Percentiles rank a stretch among this genome's conserved stretches.
These are phyloP conservation scores for Candida adriatica DNA, from an alignment of 805 yeast species.

Conservation along the genomic window DNA sequence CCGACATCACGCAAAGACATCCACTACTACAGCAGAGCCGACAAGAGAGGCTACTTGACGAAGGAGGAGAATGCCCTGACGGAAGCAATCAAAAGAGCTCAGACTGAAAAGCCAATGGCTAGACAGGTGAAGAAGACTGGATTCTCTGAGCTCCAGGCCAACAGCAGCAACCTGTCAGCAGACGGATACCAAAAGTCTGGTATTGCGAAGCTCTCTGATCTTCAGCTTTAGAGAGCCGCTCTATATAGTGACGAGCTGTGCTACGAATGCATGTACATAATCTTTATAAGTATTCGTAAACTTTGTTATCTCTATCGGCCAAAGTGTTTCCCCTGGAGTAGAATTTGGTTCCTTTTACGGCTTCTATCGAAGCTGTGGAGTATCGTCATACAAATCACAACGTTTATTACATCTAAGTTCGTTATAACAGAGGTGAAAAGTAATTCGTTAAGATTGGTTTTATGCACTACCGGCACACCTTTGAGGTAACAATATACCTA, in stretches of 20 bases:
- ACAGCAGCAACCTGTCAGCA: constrained; percentile 17
- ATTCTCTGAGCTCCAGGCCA: constrained; percentile 8
- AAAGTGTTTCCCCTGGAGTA: no score
- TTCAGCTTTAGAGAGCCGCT: constrained; percentile 17
- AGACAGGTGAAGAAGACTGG: constrained; percentile 5
- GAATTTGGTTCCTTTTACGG: no score
- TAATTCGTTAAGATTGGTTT: no score
- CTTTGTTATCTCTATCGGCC: no score
- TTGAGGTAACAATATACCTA: no score
- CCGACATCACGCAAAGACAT: constrained; percentile 82
- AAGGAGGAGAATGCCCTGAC: constrained; percentile 27
- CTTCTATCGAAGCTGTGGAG: no score
- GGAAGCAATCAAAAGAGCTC: constrained; percentile 18
- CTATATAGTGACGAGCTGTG: no score
- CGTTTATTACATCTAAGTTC: no score
- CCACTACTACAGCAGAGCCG: constrained; percentile 64
- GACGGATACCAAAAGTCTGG: constrained; percentile 20
- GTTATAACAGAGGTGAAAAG: no score
- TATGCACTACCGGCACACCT: no score
- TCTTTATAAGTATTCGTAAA: background rate
- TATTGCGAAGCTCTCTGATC: constrained; percentile 17
- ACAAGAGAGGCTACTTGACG: constrained; percentile 68
- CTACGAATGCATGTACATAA: constrained; percentile 8
- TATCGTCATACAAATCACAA: no score
- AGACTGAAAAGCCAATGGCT: constrained; percentile 8